These are phyloP conservation scores for Leishmania mexicana DNA, from an alignment of 208 protist genomes.

Conservation along the genomic window DNA sequence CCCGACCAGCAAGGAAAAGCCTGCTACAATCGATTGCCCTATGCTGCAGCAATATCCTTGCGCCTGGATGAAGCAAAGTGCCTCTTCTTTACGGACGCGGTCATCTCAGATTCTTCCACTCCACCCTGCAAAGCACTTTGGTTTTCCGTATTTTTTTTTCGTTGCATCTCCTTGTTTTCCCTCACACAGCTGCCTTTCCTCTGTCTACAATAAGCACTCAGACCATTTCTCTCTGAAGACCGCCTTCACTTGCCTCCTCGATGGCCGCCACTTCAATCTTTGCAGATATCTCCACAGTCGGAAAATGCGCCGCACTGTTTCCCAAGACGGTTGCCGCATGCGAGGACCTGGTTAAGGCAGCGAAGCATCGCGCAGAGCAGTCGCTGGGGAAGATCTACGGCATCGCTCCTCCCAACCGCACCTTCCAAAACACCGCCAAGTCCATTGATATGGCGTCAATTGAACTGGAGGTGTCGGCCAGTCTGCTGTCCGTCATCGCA, in stretches of 20 bases:
- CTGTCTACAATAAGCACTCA: background rate
- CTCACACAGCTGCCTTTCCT: background rate
- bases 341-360: conserved; percentile 41
- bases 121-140: background rate
- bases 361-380: conserved; percentile 51
- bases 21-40: background rate
- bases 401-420: conserved; percentile 27
- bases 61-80: background rate
- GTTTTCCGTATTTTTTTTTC: background rate
- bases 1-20: background rate
- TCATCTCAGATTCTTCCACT: background rate
- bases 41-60: background rate
- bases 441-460: conserved; percentile 56
- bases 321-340: conserved; percentile 60
- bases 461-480: conserved; percentile 60
- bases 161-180: background rate
- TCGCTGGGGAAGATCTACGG: conserved; percentile 54
- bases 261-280: conserved; percentile 45
- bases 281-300: conserved; percentile 43
- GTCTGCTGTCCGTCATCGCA: conserved; percentile 64
- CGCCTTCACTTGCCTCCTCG: background rate
- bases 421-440: conserved; percentile 64
- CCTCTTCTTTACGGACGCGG: background rate
- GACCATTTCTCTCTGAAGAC: background rate
- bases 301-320: conserved; percentile 69